Evolutionary conservation across 257 asterid species (phyloP).

Genomic region (Nicotiana undulata): DNA sequence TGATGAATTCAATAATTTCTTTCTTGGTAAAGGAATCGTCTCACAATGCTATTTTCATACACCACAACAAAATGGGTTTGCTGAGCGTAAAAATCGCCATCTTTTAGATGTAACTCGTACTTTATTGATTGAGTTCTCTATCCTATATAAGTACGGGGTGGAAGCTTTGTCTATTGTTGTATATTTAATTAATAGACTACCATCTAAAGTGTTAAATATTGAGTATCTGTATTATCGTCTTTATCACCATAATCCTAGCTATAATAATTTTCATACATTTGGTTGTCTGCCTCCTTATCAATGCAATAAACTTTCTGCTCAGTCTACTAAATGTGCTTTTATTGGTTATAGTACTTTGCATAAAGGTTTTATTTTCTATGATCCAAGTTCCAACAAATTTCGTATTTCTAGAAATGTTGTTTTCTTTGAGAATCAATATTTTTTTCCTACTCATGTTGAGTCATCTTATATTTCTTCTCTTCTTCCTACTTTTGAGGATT

Average conservation of each 20-base stretch:
- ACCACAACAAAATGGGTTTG: too few species aligned
- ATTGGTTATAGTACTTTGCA: neutral
- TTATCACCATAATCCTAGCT: neutral
- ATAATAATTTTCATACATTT: neutral
- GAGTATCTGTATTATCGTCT: neutral
- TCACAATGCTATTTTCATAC: neutral
- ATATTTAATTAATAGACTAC: neutral
- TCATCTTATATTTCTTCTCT: too few species aligned
- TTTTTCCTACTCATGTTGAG: too few species aligned
- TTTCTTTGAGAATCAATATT: neutral
- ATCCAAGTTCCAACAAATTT: neutral
- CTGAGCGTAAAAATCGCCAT: too few species aligned
- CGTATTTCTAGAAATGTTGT: neutral
- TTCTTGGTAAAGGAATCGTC: neutral
- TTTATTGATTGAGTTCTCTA: neutral
- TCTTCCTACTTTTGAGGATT: too few species aligned
- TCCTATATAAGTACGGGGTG: neutral
- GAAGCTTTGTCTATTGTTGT: neutral
- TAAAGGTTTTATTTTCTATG: neutral
- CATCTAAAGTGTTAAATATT: neutral
- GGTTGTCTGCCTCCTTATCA: neutral
- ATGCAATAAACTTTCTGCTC: neutral
- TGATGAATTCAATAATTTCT: neutral
- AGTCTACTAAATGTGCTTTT: neutral
- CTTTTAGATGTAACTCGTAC: neutral